Percentiles rank a stretch among this genome's conserved stretches.
Conservation (phyloP, 2,329 filamentous ascomycete genomes). For the Claviceps humidiphila region DNA sequence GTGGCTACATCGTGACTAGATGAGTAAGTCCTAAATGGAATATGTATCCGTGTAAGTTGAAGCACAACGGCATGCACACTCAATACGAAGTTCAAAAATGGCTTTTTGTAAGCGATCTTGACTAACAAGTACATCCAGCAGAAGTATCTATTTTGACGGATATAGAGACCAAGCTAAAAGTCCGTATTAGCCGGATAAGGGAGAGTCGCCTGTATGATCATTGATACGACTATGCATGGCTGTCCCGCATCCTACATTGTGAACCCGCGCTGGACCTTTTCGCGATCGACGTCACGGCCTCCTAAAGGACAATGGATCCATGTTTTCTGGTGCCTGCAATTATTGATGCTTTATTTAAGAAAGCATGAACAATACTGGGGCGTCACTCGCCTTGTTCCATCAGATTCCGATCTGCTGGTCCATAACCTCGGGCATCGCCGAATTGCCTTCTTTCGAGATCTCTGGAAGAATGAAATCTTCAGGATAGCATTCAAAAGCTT, state of each 20-base stretch:
- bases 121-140: constrained; percentile 11
- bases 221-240: constrained; percentile 13
- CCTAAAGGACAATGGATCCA: constrained; percentile 32
- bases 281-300: constrained; percentile 9
- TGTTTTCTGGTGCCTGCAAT: constrained; percentile 68
- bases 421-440: constrained; percentile 54
- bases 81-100: not conserved
- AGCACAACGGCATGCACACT: not conserved
- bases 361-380: constrained; percentile 26
- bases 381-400: constrained; percentile 50
- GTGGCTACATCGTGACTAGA: constrained; percentile 51
- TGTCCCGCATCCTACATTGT: constrained; percentile 13
- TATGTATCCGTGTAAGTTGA: constrained; percentile 48
- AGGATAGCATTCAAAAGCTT: constrained; percentile 16
- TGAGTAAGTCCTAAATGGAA: constrained; percentile 37
- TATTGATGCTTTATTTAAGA: constrained; percentile 57
- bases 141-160: constrained; percentile 76
- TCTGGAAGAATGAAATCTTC: constrained; percentile 27
- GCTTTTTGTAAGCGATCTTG: too few species aligned
- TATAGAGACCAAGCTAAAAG: constrained; percentile 50
- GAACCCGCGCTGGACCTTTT: constrained; percentile 13
- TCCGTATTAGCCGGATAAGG: constrained; percentile 48
- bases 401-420: constrained; percentile 77
- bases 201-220: constrained; percentile 31
- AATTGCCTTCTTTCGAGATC: constrained; percentile 56